Evolutionary conservation across 75 land plant genomes (phyloP).

Genomic region (Sequoiadendron giganteum): DNA sequence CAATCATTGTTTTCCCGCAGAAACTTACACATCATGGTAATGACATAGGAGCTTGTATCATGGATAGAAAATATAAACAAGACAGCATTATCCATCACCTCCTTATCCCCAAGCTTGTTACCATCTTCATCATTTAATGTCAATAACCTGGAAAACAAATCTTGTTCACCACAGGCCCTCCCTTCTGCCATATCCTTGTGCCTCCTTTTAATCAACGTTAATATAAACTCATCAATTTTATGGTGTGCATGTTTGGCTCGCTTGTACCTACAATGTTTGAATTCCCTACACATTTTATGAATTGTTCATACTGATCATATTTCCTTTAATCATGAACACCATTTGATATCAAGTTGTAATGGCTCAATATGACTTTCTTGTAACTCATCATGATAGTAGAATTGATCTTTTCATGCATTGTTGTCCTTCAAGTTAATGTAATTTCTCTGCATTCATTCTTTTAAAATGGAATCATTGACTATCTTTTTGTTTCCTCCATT

Average conservation of each 20-base stretch:
- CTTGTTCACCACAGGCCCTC: not conserved
- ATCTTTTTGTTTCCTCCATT: too few species aligned
- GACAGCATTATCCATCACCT: constrained; percentile 36
- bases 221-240: constrained; percentile 16
- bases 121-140: constrained; percentile 20
- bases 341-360: too few species aligned
- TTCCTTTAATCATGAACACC: too few species aligned
- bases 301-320: too few species aligned
- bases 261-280: constrained; percentile 33
- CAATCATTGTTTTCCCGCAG: constrained; percentile 26
- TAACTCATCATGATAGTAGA: too few species aligned
- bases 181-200: constrained; percentile 12
- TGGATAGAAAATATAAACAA: constrained; percentile 44
- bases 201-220: constrained; percentile 12
- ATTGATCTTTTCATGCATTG: too few species aligned
- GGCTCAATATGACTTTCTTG: too few species aligned
- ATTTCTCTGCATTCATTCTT: too few species aligned
- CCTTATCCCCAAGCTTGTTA: constrained; percentile 29
- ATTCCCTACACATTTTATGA: too few species aligned
- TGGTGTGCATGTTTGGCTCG: constrained; percentile 29
- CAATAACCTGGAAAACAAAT: constrained; percentile 20
- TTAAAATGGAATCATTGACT: too few species aligned
- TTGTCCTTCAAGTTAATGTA: too few species aligned
- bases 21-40: constrained; percentile 34
- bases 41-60: constrained; percentile 42